Evolutionary conservation across 306 rosid genomes (phyloP).

Genomic region (Cicer arietinum): DNA sequence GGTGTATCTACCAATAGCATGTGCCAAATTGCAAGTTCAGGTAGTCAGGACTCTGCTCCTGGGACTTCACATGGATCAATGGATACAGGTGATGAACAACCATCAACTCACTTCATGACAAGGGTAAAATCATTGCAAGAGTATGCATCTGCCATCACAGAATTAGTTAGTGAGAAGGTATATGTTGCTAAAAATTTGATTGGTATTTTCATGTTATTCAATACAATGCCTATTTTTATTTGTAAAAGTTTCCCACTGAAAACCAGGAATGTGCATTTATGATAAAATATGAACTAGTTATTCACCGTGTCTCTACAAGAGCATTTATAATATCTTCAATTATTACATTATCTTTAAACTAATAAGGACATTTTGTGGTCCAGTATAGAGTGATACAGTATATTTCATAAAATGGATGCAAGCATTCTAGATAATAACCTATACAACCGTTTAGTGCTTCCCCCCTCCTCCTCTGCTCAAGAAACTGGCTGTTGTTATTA

Average conservation of each 20-base stretch:
- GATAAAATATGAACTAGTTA: slow-evolving; percentile 3
- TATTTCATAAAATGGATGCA: slow-evolving; percentile 11
- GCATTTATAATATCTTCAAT: slow-evolving; percentile 7
- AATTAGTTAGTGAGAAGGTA: slow-evolving; percentile 86
- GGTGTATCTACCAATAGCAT: slow-evolving; percentile 59
- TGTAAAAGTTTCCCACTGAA: neutral
- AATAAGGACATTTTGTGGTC: slow-evolving; percentile 24
- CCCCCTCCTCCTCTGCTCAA: neutral
- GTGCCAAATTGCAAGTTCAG: slow-evolving; percentile 77
- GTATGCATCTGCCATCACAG: slow-evolving; percentile 79
- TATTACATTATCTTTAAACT: slow-evolving; percentile 29
- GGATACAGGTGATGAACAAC: slow-evolving; percentile 83
- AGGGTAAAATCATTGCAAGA: slow-evolving; percentile 83
- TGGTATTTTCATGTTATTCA: neutral
- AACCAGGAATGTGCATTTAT: slow-evolving; percentile 23
- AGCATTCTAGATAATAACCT: slow-evolving; percentile 21
- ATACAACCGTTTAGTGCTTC: neutral
- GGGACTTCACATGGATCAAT: slow-evolving; percentile 86
- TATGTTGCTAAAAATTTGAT: slow-evolving; percentile 29
- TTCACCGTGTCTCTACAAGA: slow-evolving; percentile 10
- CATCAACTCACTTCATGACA: slow-evolving; percentile 78
- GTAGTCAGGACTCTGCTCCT: slow-evolving; percentile 89
- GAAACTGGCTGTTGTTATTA: slow-evolving; percentile 8
- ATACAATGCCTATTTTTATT: slow-evolving; percentile 16
- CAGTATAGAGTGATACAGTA: slow-evolving; percentile 13